These are phyloP conservation scores for Trichoderma sp. DNA, from an alignment of 2,329 filamentous ascomycete genomes.

Conservation along the genomic window DNA sequence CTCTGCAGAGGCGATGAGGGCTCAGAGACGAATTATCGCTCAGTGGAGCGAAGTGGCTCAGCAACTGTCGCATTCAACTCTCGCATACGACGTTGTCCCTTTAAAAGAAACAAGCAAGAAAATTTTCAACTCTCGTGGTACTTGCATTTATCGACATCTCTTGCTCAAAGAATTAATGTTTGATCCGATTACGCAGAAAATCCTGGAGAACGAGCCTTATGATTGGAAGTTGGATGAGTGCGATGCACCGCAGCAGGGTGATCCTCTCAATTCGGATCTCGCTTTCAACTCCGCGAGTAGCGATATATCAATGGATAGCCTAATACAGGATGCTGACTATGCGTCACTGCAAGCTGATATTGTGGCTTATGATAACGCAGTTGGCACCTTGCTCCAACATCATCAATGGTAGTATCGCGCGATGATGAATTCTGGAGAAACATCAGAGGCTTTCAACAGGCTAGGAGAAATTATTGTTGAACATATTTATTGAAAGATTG, in stretches of 20 bases:
- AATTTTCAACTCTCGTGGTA: background rate
- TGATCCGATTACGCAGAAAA: slow-evolving; percentile 16
- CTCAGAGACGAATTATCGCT: background rate
- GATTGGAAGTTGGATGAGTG: background rate
- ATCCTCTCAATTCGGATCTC: background rate
- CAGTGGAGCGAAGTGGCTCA: slow-evolving; percentile 14
- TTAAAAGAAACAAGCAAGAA: background rate
- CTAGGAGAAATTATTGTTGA: no score
- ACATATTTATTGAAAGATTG: no score
- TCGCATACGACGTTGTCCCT: background rate
- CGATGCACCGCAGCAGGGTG: background rate
- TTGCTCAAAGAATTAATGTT: slow-evolving; percentile 18
- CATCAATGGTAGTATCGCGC: background rate
- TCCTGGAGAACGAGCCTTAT: slow-evolving; percentile 9
- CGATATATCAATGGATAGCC: background rate
- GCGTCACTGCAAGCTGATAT: background rate
- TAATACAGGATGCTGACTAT: background rate
- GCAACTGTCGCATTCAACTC: background rate
- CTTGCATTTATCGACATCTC: slow-evolving; percentile 7
- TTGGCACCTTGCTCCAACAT: background rate
- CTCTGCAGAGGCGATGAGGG: background rate
- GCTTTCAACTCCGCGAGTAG: background rate
- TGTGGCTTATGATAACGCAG: background rate
- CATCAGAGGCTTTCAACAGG: no score
- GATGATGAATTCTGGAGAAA: background rate